A percentile compares a stretch with the other conserved stretches of the same genome.
Evolutionary conservation across 2,329 filamentous ascomycete genomes (phyloP).

Genomic region (Ophiosphaerella narmari): DNA sequence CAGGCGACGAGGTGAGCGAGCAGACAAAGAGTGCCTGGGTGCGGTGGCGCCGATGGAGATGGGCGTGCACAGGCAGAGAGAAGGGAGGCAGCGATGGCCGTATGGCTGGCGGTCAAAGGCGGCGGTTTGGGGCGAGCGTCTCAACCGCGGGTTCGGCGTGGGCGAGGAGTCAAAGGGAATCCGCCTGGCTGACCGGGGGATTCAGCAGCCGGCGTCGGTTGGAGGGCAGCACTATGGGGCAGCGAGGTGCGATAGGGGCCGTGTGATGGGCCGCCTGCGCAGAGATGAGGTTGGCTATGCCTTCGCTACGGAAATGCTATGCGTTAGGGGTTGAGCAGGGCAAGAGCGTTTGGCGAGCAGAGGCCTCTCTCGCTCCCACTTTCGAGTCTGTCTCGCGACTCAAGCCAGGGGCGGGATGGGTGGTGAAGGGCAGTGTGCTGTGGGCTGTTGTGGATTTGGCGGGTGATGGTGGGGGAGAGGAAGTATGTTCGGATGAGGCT

Average conservation of each 20-base stretch:
- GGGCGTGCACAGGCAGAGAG: background rate
- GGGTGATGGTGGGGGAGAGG: conserved; percentile 10
- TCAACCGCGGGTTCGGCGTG: conserved; percentile 12
- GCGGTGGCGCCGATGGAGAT: background rate
- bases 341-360: conserved; percentile 32
- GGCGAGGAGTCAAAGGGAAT: conserved; percentile 14
- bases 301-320: conserved; percentile 8
- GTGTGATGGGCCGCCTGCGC: conserved; percentile 23
- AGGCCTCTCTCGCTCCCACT: too few relatives aligned
- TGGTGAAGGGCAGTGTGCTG: background rate
- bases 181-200: conserved; percentile 14
- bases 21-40: conserved; percentile 22
- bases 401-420: background rate
- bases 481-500: conserved; percentile 36
- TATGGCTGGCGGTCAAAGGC: conserved; percentile 9
- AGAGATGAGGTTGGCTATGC: conserved; percentile 38
- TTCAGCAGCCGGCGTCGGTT: conserved; percentile 12
- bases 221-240: conserved; percentile 3
- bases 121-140: conserved; percentile 15
- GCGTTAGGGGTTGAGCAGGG: conserved; percentile 32
- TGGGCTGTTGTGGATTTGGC: too few relatives aligned
- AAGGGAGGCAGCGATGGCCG: background rate
- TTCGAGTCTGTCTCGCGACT: too few relatives aligned
- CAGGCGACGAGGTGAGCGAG: conserved; percentile 9
- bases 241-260: conserved; percentile 20